Base-by-base conservation (phyloP, 352 stramenopile genomes). In the Globisporangium irregulare region DNA sequence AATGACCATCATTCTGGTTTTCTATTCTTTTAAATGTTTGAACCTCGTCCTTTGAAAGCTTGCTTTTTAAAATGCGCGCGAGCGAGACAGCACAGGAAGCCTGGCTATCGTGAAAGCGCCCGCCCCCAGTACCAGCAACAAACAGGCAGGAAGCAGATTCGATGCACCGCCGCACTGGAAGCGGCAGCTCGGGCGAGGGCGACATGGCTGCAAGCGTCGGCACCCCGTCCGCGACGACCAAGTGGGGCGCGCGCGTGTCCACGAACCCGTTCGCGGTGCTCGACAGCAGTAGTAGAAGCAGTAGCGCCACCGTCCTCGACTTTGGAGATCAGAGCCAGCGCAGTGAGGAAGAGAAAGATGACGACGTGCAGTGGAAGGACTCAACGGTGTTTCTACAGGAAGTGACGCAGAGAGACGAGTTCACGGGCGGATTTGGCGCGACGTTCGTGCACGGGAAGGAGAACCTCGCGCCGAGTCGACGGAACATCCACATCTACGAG, bases 211-310 rank as follows among this genome's bases (percentile, higher is more conserved):
- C 50, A 10, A 51, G 22, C 51, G 27, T 25, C 4, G 3, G 38
- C 46, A 48, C 34, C 65, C 62, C 71, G 34, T 50, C 53, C 32
- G 12, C 64, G 38, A 66, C 48, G 9, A 32, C 66, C 50, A 85
- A 83, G 62, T 81, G 74, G 76, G 38, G 59, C 18, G 54, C 66
- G 43, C 74, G 73, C 29, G 63, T 71, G 24, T 67, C 76, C 4
- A 25, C 51, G 3, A 68, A 80, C 55, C 72, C 76, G 51, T 77
- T 86, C 58, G 15, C n/a, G 32, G 24, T 32, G n/a, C 55, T 61
- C 9, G 4, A 22, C 41, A 46, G 15, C 34, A 22, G 56, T n/a
- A 29, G 4, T 8, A 20, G 8, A 34, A 43, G 10, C 34, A 22
- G 51, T 32, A 29, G 5, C 10, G 10, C 9, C 41, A 62, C 43